Conservation (phyloP, 1,284 basidiomycete genomes). For the Moesziomyces globuligerus region DNA sequence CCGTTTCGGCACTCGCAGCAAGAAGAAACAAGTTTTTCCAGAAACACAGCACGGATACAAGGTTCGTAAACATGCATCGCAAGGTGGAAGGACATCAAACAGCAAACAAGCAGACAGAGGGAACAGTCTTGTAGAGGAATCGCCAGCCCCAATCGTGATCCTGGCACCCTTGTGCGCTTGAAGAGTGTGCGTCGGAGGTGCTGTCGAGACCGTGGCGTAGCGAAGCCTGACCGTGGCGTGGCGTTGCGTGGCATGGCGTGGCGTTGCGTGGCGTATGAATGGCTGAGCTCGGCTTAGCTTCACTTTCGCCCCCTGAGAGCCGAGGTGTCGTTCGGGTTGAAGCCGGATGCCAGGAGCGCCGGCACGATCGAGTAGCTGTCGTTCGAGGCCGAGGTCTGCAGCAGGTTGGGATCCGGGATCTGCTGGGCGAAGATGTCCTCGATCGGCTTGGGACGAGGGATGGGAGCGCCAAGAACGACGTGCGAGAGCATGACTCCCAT, state of each 20-base stretch:
- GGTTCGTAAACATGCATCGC: too few species aligned
- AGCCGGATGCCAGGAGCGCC: slow-evolving; percentile 13
- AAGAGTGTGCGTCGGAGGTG: too few species aligned
- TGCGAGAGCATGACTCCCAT: background rate
- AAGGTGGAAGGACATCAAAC: too few species aligned
- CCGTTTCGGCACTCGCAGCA: background rate
- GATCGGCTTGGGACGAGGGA: slow-evolving; percentile 34
- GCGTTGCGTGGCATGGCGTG: too few species aligned
- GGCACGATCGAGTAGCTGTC: slow-evolving; percentile 5
- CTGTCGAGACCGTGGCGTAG: too few species aligned
- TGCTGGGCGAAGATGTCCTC: slow-evolving; percentile 34
- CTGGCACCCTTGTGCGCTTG: too few species aligned
- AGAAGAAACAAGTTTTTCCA: background rate
- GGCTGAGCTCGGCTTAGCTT: too few species aligned
- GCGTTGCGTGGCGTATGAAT: too few species aligned
- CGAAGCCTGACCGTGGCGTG: too few species aligned
- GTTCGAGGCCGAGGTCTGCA: slow-evolving; percentile 1
- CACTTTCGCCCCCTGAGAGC: slow-evolving; percentile 6
- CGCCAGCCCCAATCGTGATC: background rate
- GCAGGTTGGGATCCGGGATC: slow-evolving; percentile 9
- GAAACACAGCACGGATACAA: background rate
- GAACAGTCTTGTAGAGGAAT: background rate
- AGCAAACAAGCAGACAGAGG: background rate
- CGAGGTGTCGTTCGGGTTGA: slow-evolving; percentile 30
- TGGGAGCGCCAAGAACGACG: slow-evolving; percentile 6